Evolutionary conservation across 768 basidiomycete genomes (phyloP), one percentile per base, ranked within the genome.

Genomic region (Pleurotus tuoliensis): DNA sequence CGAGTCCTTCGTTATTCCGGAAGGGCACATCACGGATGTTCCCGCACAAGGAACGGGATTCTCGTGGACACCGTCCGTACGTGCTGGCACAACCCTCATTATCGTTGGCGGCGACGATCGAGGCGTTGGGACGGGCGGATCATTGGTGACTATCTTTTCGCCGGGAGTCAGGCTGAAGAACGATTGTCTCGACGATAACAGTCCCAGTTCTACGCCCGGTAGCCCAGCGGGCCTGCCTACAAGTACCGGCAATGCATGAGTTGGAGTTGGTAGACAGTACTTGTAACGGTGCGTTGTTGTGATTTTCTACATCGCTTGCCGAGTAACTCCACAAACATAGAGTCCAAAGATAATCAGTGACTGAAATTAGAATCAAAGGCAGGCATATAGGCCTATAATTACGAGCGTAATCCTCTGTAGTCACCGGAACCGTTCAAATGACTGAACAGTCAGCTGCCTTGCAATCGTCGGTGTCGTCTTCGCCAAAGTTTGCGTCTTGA

Each of bases 171-270:
- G 74, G 56, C 79, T 76, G 61, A 73, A 81, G 58, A 71, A 65
- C 41, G 77, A 73, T 1, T 93, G 90, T 63, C 65, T 92, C 46
- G 80, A 73, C 43, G 65, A 69, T 43, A 68, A 60, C 12, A 90
- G 88, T 50, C 90, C 90, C 0, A 89, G 86, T 50, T 91, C 90
- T 4, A 93, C 90, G 2, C 79, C 87, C 7, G 90, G 88, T 2
- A 75, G 72, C 53, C 88, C 90, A 6, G 90, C 90, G 16, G 90
- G 74, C 37, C 87, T 86, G 64, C 81, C 86, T 0, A 90, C 88
- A 0, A 77, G 76, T 46, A 68, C 75, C n/a, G 70, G 66, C 39
- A 75, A 76, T 5, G 63, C 71, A 12, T 65, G 67, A 18, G 72
- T 69, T 2, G 59, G 61, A 13, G 59, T 67, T 15, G 59, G 68